Base-by-base conservation (phyloP, 2,329 filamentous ascomycete genomes). In the Aspergillus sp. region DNA sequence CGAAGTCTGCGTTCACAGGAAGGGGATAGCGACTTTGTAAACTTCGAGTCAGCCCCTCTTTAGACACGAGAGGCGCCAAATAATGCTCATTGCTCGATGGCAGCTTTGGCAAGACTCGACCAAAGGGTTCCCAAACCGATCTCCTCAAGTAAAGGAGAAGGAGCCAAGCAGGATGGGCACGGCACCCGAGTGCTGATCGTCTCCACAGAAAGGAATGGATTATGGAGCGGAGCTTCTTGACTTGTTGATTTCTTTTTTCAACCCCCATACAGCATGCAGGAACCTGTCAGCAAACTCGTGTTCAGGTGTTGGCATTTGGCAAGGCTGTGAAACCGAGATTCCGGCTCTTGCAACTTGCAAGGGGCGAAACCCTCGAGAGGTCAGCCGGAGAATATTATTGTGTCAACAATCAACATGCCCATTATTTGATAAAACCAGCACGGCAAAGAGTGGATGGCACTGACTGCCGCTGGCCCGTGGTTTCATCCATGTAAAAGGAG, bases 141-240 rank as follows among this genome's bases (percentile, higher is more conserved):
- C 60, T 43, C 39, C 56, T 62, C 53, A 52, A 57, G 61, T 52
- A 57, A 58, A 58, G 49, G 54, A 56, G 56, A 49, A 41, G 48
- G 42, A 43, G 57, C 49, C 53, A 64, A 53, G 55, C 56, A 47
- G 58, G 54, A 55, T 51, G 57, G 56, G 62, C 61, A 59, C 62
- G 62, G 64, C 61, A 65, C 43, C 62, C 57, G 61, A 65, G 53
- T 60, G 65, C 60, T 60, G 64, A 67, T 67, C 65, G 56, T 58
- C 65, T 57, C 65, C 65, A 66, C 65, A 53, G 45, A 34, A 45
- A 61, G 57, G 61, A 62, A 64, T 63, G 34, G 34, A 36, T 13
- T 6, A n/a, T 30, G 57, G 63, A 60, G 61, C 59, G 55, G 58
- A 49, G 58, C 62, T 57, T 39, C 48, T 48, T 53, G 56, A 47